phyloP scores from a whole-genome alignment of 768 basidiomycete genomes.

The Mycena belliarum region DNA sequence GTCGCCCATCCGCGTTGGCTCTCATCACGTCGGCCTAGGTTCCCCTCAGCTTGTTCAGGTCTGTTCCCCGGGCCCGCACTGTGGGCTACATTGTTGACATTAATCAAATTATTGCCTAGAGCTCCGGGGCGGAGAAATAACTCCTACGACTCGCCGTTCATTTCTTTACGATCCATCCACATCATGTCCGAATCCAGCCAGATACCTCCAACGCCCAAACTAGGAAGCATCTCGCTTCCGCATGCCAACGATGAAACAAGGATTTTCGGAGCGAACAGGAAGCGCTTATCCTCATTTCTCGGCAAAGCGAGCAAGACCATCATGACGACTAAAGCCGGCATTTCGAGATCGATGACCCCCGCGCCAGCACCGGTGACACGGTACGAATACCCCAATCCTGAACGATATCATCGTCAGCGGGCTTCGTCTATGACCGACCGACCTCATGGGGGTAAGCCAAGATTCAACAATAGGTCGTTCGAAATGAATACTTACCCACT shows the following conservation, averaged over 20 bases:
- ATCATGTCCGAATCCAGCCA: constrained; percentile 20
- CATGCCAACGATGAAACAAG: constrained; percentile 17
- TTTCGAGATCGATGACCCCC: constrained; percentile 20
- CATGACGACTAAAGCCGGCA: neutral
- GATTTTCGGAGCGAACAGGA: constrained; percentile 17
- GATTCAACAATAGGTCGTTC: neutral
- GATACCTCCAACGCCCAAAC: constrained; percentile 22
- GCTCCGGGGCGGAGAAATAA: constrained; percentile 8
- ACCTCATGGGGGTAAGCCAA: neutral
- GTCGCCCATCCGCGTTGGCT: constrained; percentile 8
- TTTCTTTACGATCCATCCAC: constrained; percentile 17
- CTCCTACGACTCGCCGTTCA: constrained; percentile 11
- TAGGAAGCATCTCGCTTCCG: constrained; percentile 21
- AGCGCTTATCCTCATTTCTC: constrained; percentile 18
- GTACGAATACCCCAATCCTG: constrained; percentile 1
- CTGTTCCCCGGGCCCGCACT: neutral
- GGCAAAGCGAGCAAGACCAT: constrained; percentile 7
- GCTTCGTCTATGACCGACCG: constrained; percentile 16
- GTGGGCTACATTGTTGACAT: neutral
- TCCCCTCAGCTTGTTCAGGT: neutral
- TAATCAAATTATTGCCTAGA: neutral
- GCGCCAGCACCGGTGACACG: constrained; percentile 14
- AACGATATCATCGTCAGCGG: constrained; percentile 9
- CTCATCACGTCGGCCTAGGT: constrained; percentile 2
- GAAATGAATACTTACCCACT: neutral